These are phyloP conservation scores for Orbilia quercus DNA, from an alignment of 2,329 filamentous ascomycete species.

Conservation along the genomic window DNA sequence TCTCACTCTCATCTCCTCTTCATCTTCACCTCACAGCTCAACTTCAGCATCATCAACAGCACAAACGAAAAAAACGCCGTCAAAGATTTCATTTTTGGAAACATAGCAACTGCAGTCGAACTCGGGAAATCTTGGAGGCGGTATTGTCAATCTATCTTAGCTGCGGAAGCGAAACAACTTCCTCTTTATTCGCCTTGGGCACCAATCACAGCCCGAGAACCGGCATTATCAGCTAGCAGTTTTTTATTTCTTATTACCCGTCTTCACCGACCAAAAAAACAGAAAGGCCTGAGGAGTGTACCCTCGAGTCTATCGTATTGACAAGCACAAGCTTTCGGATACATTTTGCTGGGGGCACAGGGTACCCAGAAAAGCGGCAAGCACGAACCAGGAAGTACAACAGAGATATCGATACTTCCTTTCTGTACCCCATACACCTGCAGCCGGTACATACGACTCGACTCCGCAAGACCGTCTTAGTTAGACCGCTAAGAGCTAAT, in stretches of 20 bases:
- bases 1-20: background rate
- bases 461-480: conserved; percentile 15
- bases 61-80: background rate
- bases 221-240: conserved; percentile 49
- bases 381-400: conserved; percentile 55
- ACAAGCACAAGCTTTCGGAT: conserved; percentile 55
- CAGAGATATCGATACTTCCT: conserved; percentile 48
- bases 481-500: conserved; percentile 25
- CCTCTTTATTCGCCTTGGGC: conserved; percentile 49
- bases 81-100: conserved; percentile 26
- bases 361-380: conserved; percentile 40
- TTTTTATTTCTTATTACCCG: conserved; percentile 54
- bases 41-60: background rate
- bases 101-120: conserved; percentile 17
- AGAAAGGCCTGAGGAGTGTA: conserved; percentile 28
- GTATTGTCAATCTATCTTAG: conserved; percentile 56
- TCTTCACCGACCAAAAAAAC: conserved; percentile 25
- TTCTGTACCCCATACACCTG: conserved; percentile 51
- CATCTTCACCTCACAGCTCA: background rate
- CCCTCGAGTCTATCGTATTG: conserved; percentile 21
- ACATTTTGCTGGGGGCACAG: conserved; percentile 29
- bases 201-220: conserved; percentile 46
- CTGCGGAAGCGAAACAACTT: conserved; percentile 56
- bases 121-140: conserved; percentile 48
- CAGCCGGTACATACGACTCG: conserved; percentile 19